A percentile compares a stretch with the other conserved stretches of the same genome.
These are phyloP conservation scores for Phoenix roebelenii DNA, from an alignment of 176 grass and related monocot species.

Conservation along the genomic window DNA sequence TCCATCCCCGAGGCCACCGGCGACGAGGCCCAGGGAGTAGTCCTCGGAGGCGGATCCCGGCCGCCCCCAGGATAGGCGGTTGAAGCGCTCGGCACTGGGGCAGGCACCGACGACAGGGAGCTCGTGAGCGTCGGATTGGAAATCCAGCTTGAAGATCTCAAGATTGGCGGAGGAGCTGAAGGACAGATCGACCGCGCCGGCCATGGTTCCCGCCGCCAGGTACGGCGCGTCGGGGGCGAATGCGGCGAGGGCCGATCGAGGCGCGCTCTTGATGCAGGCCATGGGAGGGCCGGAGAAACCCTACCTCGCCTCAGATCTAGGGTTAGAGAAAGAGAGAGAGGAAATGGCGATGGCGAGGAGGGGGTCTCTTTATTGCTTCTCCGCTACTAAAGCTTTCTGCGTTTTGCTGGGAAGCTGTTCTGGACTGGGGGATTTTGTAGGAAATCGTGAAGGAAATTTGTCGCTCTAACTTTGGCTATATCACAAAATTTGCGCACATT, in stretches of 20 bases:
- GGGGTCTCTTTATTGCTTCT: too few relatives aligned
- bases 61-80: constrained; percentile 75
- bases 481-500: too few relatives aligned
- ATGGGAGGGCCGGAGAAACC: constrained; percentile 13
- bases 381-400: too few relatives aligned
- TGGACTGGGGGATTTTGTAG: too few relatives aligned
- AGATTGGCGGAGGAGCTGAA: constrained; percentile 87
- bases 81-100: constrained; percentile 84
- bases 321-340: too few relatives aligned
- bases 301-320: too few relatives aligned
- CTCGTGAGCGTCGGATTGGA: constrained; percentile 79
- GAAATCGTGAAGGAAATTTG: too few relatives aligned
- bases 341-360: too few relatives aligned
- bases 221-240: constrained; percentile 80
- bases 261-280: constrained; percentile 97
- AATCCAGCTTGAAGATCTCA: constrained; percentile 95
- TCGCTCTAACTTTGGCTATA: too few relatives aligned
- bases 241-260: constrained; percentile 78
- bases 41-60: constrained; percentile 41
- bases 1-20: constrained; percentile 77
- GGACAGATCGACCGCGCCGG: constrained; percentile 61
- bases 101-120: constrained; percentile 51
- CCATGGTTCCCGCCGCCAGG: constrained; percentile 89
- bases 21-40: constrained; percentile 74
- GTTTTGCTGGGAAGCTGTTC: too few relatives aligned